Evolutionary conservation across 768 basidiomycete genomes (phyloP).

Genomic region (Sarcodon aspratus): DNA sequence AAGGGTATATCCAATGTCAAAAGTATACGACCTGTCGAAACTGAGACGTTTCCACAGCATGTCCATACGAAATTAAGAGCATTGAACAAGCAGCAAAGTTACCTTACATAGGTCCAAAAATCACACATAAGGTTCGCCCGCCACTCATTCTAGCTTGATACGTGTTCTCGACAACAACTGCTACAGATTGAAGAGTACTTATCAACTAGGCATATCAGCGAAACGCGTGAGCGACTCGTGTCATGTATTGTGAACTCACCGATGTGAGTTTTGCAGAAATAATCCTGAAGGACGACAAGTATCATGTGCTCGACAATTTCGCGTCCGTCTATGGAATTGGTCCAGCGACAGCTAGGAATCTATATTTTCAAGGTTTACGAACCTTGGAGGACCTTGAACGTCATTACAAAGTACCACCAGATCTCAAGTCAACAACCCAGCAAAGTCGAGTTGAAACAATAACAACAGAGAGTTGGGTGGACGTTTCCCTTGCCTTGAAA

Average conservation of each 20-base stretch:
- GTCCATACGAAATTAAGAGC: conserved; percentile 19
- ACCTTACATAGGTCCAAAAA: conserved; percentile 28
- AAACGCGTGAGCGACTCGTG: conserved; percentile 35
- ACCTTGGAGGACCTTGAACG: conserved; percentile 58
- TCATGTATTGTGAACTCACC: background rate
- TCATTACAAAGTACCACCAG: conserved; percentile 40
- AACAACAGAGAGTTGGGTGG: conserved; percentile 31
- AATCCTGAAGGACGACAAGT: conserved; percentile 38
- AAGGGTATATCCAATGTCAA: conserved; percentile 26
- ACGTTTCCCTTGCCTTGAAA: conserved; percentile 46
- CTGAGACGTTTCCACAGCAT: conserved; percentile 11
- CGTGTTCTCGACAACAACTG: background rate
- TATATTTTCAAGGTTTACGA: conserved; percentile 57
- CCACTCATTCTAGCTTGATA: background rate
- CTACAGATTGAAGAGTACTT: conserved; percentile 54
- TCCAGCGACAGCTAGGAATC: conserved; percentile 48
- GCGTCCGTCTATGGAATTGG: conserved; percentile 66
- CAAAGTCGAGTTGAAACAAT: conserved; percentile 2
- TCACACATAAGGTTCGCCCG: conserved; percentile 18
- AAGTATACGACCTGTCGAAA: conserved; percentile 1
- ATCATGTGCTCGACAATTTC: conserved; percentile 44
- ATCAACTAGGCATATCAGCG: conserved; percentile 39
- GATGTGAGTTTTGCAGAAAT: conserved; percentile 24
- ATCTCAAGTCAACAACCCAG: conserved; percentile 10
- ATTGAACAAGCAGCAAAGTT: conserved; percentile 18